Base-by-base conservation (phyloP, 495 filamentous ascomycete genomes). In the Tricharina praecox region DNA sequence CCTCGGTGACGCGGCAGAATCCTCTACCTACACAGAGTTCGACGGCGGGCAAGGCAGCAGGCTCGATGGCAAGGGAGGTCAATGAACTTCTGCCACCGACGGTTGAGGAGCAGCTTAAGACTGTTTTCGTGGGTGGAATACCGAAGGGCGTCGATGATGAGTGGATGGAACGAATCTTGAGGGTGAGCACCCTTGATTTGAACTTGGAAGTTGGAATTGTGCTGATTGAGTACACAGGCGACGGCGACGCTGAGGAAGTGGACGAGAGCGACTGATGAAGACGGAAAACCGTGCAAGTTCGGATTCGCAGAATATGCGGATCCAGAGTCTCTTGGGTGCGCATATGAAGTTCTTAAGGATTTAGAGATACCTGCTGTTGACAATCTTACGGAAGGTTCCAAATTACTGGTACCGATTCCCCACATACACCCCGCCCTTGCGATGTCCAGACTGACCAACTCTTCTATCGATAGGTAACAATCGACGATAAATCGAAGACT, bases 241-340 rank as follows among this genome's bases (percentile, higher is more conserved):
- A 84, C 82, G 2, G 92, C 85, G 19, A 78, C 70, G 63, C 64
- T 96, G 30, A 73, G 79, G 35, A 78, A 82, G 46, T 99, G 88
- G 88, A 83, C 81, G 44, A 70, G 84, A 58, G 81, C 79, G 21
- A 79, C 76, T 24, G 77, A 90, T 64, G 78, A 82, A 25, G 79
- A 92, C 53, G 76, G 80, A 41, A 93, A 92, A 68, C 75, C 77
- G 38, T 82, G 79, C 61, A 76, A 77, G 45, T 96, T 96, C 67
- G 92, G 90, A 30, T 96, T 99, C 67, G 90, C 87, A 50, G 86
- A 96, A 67, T 99, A 81, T 66, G 88, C 93, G 50, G 86, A 96
- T 66, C 75, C 80, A 25, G 82, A 93, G 61, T 86, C 85, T 54
- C 70, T 99, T 54, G 77, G 77, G 66, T 78, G 78, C 42, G 90